Evolutionary conservation across 1,284 basidiomycete species (phyloP).

Genomic region (Anthracocystis panici-leucophaei): DNA sequence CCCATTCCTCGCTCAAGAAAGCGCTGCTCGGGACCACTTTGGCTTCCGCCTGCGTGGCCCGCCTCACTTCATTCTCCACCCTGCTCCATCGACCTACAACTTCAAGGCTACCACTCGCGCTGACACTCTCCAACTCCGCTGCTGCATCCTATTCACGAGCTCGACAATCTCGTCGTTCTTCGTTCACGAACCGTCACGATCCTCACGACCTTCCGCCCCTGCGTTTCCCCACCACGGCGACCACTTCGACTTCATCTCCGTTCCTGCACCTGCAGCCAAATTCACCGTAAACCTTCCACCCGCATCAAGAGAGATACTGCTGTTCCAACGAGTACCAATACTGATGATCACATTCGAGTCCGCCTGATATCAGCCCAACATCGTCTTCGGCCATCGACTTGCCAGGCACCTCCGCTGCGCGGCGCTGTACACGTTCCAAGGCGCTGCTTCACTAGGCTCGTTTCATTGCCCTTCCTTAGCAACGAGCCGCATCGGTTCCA

Average conservation of each 20-base stretch:
- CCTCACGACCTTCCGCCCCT: conserved; percentile 20
- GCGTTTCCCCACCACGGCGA: neutral
- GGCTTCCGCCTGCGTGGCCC: neutral
- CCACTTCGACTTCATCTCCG: neutral
- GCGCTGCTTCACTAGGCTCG: neutral
- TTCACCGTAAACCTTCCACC: neutral
- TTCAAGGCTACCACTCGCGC: neutral
- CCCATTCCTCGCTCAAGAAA: neutral
- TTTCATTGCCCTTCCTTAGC: neutral
- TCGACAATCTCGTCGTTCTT: neutral
- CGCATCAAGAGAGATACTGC: neutral
- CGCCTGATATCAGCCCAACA: neutral
- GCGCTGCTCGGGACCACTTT: neutral
- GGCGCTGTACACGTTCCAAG: neutral
- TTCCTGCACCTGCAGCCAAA: conserved; percentile 1
- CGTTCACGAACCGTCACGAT: conserved; percentile 30
- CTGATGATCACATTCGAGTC: conserved; percentile 1
- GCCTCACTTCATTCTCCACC: neutral
- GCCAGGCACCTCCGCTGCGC: neutral
- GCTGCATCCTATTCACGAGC: neutral
- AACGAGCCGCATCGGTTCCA: neutral
- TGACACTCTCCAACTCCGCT: too few relatives aligned
- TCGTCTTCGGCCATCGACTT: neutral
- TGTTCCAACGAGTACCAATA: neutral
- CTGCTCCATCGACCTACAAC: neutral